phyloP scores from a whole-genome alignment of 1,284 basidiomycete species.

The Coniferiporia weirii region DNA sequence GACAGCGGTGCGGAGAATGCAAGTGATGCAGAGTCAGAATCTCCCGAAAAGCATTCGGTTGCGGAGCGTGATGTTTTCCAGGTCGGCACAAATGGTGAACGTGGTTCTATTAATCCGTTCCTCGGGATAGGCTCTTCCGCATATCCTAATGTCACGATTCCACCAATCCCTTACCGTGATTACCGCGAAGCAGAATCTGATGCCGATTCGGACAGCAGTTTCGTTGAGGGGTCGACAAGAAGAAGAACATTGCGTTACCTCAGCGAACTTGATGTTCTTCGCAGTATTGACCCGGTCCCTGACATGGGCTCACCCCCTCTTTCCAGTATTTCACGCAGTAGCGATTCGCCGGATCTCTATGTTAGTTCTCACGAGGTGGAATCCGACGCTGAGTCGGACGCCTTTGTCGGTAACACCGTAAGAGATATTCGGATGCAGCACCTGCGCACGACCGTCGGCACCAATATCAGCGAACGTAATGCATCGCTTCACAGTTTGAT shows the following conservation, averaged over 20 bases:
- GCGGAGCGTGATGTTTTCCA: background rate
- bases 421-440: too few species aligned
- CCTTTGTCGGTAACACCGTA: too few species aligned
- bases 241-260: background rate
- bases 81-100: background rate
- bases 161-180: background rate
- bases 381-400: too few species aligned
- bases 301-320: too few species aligned
- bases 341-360: too few species aligned
- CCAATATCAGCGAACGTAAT: background rate
- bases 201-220: background rate
- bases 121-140: background rate
- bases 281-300: background rate
- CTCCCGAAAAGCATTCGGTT: background rate
- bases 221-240: background rate
- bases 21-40: background rate
- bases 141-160: too few species aligned
- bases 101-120: background rate
- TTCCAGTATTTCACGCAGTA: too few species aligned
- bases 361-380: too few species aligned
- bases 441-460: too few species aligned
- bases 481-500: background rate
- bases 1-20: background rate
- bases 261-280: background rate
- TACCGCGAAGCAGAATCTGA: background rate